A percentile compares a stretch with the other conserved stretches of the same genome.
Conservation (phyloP, 257 asterid species). For the Striga asiatica region DNA sequence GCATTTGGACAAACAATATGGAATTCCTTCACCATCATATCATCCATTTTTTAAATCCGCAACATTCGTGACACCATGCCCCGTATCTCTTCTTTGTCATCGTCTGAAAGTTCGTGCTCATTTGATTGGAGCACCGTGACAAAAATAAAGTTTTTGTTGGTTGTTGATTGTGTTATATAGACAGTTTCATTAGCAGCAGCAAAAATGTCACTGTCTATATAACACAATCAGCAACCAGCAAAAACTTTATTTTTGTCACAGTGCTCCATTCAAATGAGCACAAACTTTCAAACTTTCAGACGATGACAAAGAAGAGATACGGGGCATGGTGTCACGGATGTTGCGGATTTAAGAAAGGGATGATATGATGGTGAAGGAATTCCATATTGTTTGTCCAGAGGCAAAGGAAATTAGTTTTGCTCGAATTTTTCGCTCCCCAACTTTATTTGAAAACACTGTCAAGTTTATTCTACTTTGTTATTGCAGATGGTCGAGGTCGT, state of each 20-base stretch:
- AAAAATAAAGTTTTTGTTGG: no score
- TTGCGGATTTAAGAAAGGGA: constrained; percentile 28
- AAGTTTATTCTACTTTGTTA: constrained; percentile 37
- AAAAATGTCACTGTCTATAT: constrained; percentile 20
- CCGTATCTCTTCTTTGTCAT: no score
- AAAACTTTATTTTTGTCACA: constrained; percentile 6
- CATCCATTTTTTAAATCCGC: no score
- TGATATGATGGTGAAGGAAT: constrained; percentile 19
- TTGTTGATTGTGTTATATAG: no score
- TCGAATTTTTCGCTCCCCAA: constrained; percentile 39
- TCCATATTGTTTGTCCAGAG: constrained; percentile 22
- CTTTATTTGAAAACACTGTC: constrained; percentile 41
- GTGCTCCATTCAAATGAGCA: not conserved
- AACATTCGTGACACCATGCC: no score
- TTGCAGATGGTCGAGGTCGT: constrained; percentile 27
- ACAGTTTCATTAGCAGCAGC: no score
- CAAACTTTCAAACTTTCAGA: not conserved
- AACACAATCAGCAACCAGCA: constrained; percentile 13
- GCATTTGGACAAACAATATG: no score
- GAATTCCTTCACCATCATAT: no score
- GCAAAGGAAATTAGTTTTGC: constrained; percentile 34
- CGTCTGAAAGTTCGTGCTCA: no score
- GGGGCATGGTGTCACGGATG: constrained; percentile 49
- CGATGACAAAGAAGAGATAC: not conserved
- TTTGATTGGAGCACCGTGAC: no score